Base-by-base conservation (phyloP, 768 basidiomycete genomes). In the Mycena albidolilacea region DNA sequence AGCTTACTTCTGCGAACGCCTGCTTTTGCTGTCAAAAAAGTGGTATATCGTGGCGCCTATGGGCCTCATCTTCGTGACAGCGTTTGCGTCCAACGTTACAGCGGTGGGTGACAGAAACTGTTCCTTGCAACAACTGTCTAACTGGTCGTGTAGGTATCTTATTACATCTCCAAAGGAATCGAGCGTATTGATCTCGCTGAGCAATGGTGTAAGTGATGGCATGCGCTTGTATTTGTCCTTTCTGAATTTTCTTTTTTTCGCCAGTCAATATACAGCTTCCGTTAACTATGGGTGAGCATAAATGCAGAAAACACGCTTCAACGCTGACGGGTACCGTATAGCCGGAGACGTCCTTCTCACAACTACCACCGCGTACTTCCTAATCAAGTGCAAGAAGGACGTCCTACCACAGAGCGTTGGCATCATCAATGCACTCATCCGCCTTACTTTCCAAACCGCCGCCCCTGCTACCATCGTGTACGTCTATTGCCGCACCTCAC, bases 381-480 rank as follows among this genome's bases (percentile, higher is more conserved):
- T 83, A 9, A 41, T 83, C 46, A 76, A 67, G 55, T 76, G 74
- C 10, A 80, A 73, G 55, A 73, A 71, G 50, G 75, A 78, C 15
- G 80, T 79, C 21, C 65, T 81, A 4, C 79, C 81, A 15, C 77
- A 80, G 78, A 80, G 78, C n/a, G 73, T 77, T 21, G 78, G 81
- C 48, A 38, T 80, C 37, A 72, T 83, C 69, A 75, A 64, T 14
- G 70, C 81, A 1, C 77, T 83, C n/a, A 75, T 81, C 7, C 78
- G 79, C 30, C 73, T 83, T 12, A 81, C 81, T 0, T 81, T 81
- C 46, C 76, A 79, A 66, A 79, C 80, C 5, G 77, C 80, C 2
- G 79, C 80, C 21, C 81, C 81, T n/a, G 80, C 81, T 50, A 76
- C 81, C 4, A 17, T 82, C n/a, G 81, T 80, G 81, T 83, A 67